A percentile compares a stretch with the other conserved stretches of the same genome.
These are phyloP conservation scores for Kwoniella sp. DNA, from an alignment of 768 basidiomycete genomes.

Conservation along the genomic window DNA sequence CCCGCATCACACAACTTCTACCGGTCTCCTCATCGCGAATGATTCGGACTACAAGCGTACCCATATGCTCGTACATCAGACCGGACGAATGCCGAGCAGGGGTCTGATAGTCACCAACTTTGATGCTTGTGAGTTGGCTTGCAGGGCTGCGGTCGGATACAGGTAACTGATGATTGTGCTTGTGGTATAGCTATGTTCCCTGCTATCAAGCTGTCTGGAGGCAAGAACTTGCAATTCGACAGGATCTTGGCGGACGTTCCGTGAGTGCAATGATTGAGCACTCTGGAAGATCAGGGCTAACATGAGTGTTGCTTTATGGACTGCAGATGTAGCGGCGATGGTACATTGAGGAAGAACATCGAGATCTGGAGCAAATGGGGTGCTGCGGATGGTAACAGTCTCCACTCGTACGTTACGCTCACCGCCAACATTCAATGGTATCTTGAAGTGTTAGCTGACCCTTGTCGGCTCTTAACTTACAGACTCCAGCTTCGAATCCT, in stretches of 20 bases:
- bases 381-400: conserved; percentile 81
- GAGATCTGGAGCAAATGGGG: conserved; percentile 95
- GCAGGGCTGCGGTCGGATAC: conserved; percentile 62
- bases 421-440: neutral
- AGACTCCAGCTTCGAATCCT: conserved; percentile 93
- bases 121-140: conserved; percentile 78
- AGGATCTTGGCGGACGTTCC: conserved; percentile 95
- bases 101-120: conserved; percentile 93
- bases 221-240: conserved; percentile 72
- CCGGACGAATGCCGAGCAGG: conserved; percentile 87
- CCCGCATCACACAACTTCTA: conserved; percentile 69
- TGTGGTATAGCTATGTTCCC: conserved; percentile 49
- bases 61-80: conserved; percentile 95
- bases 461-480: conserved; percentile 11
- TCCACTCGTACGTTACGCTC: conserved; percentile 69
- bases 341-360: conserved; percentile 89
- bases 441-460: neutral
- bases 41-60: conserved; percentile 92
- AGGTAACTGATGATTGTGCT: conserved; percentile 4
- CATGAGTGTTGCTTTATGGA: neutral
- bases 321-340: conserved; percentile 78
- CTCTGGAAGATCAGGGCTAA: conserved; percentile 6
- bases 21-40: conserved; percentile 89
- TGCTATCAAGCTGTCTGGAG: conserved; percentile 47
- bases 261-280: conserved; percentile 59